A percentile compares a stretch with the other conserved stretches of the same genome.
These are phyloP conservation scores for Penicillium roqueforti DNA, from an alignment of 495 filamentous ascomycete genomes.

Conservation along the genomic window DNA sequence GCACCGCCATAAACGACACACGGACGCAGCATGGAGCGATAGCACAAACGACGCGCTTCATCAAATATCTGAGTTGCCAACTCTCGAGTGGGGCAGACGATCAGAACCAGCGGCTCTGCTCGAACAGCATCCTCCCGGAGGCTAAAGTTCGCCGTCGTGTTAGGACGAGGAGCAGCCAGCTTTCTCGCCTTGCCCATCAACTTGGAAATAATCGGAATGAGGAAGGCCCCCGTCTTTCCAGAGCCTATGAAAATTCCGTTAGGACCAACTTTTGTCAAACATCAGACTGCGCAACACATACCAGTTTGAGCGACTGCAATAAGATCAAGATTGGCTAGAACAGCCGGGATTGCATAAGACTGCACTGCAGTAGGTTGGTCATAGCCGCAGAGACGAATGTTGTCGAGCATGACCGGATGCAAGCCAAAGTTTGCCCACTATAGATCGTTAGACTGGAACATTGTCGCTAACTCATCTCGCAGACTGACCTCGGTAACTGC, in stretches of 20 bases:
- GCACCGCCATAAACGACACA: slow-evolving; percentile 88
- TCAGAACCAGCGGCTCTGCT: slow-evolving; percentile 80
- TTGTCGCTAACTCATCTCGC: slow-evolving; percentile 42
- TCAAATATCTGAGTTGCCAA: slow-evolving; percentile 91
- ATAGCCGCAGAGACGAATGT: slow-evolving; percentile 66
- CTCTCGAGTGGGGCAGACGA: slow-evolving; percentile 86
- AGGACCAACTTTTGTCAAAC: neutral
- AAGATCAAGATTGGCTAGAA: slow-evolving; percentile 68
- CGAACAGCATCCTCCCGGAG: slow-evolving; percentile 41
- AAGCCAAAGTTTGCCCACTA: slow-evolving; percentile 74
- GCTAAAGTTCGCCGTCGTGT: slow-evolving; percentile 45
- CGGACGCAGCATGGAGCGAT: slow-evolving; percentile 89
- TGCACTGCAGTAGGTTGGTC: slow-evolving; percentile 79
- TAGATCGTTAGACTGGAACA: neutral
- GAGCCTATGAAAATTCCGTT: slow-evolving; percentile 62
- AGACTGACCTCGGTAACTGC: slow-evolving; percentile 7
- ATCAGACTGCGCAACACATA: slow-evolving; percentile 39
- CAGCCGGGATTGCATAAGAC: slow-evolving; percentile 72
- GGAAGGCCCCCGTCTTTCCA: slow-evolving; percentile 90
- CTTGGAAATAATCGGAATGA: slow-evolving; percentile 84
- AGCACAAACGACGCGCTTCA: slow-evolving; percentile 84
- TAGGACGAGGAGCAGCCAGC: slow-evolving; percentile 70
- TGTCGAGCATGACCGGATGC: slow-evolving; percentile 77
- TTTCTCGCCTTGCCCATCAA: slow-evolving; percentile 93
- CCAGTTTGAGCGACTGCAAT: slow-evolving; percentile 91